Evolutionary conservation across 805 yeast genomes (phyloP).

Genomic region (Kodamaea kakaduensis): DNA sequence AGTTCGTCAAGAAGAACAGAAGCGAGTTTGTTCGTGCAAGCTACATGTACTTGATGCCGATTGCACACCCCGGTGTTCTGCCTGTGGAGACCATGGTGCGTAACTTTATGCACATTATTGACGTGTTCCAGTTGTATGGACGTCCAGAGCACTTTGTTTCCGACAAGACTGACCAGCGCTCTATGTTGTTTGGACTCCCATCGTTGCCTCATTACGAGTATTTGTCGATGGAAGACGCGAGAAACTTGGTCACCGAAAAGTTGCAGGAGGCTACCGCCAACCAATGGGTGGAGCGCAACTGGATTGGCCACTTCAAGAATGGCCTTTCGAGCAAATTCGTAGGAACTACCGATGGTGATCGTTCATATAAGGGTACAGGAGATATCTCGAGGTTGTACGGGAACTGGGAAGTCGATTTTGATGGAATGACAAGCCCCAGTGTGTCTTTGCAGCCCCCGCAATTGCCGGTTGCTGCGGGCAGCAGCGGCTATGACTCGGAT

Average conservation of each 20-base stretch:
- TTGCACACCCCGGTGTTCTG: slow-evolving; percentile 65
- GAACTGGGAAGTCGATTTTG: slow-evolving; percentile 16
- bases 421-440: slow-evolving; percentile 7
- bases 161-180: slow-evolving; percentile 60
- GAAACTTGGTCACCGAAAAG: slow-evolving; percentile 17
- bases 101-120: slow-evolving; percentile 63
- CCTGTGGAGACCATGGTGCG: slow-evolving; percentile 72
- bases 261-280: slow-evolving; percentile 18
- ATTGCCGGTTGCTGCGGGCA: slow-evolving; percentile 8
- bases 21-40: slow-evolving; percentile 29
- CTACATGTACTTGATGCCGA: slow-evolving; percentile 66
- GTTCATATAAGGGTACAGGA: slow-evolving; percentile 33
- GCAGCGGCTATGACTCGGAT: background rate
- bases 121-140: slow-evolving; percentile 69
- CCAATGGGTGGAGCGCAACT: slow-evolving; percentile 25
- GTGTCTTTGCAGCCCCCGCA: slow-evolving; percentile 6
- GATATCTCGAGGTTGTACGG: slow-evolving; percentile 31
- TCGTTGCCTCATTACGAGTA: slow-evolving; percentile 66
- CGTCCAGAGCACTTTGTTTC: slow-evolving; percentile 71
- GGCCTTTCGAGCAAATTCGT: slow-evolving; percentile 11
- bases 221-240: slow-evolving; percentile 32
- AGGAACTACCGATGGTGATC: slow-evolving; percentile 5
- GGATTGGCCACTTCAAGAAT: slow-evolving; percentile 26
- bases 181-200: slow-evolving; percentile 73
- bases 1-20: slow-evolving; percentile 28